Evolutionary conservation across 371 early-diverging fungal species (phyloP).

Genomic region (Mucor plumbeus): DNA sequence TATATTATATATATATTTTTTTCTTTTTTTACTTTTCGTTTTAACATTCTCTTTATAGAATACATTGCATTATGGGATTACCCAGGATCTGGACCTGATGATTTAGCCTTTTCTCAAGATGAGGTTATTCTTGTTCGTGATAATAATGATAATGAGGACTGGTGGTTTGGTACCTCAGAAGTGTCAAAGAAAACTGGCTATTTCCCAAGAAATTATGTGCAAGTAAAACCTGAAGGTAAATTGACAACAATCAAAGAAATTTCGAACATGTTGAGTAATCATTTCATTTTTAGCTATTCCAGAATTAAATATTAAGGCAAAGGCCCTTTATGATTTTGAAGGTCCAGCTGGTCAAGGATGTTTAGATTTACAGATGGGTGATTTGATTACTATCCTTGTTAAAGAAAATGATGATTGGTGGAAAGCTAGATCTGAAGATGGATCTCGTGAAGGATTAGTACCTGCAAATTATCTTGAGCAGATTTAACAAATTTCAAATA

Average conservation of each 20-base stretch:
- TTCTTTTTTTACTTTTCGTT: background rate
- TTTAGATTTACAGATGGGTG: slow-evolving; percentile 38
- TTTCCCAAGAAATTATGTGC: slow-evolving; percentile 45
- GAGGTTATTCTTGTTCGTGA: slow-evolving; percentile 44
- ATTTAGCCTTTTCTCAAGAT: slow-evolving; percentile 46
- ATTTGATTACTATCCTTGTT: slow-evolving; percentile 48
- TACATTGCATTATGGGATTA: slow-evolving; percentile 50
- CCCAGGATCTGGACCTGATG: slow-evolving; percentile 40
- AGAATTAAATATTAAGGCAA: slow-evolving; percentile 35
- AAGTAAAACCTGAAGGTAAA: slow-evolving; percentile 28
- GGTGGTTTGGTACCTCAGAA: slow-evolving; percentile 44
- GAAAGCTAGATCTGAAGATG: slow-evolving; percentile 65
- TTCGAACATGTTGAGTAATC: background rate
- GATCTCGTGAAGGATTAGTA: slow-evolving; percentile 68
- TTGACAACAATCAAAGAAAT: background rate
- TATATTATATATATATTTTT: background rate
- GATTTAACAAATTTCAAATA: background rate
- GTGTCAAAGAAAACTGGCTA: slow-evolving; percentile 33
- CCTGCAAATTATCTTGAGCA: slow-evolving; percentile 75
- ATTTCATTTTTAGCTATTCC: slow-evolving; percentile 5
- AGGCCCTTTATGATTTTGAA: slow-evolving; percentile 46
- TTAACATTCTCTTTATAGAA: slow-evolving; percentile 15
- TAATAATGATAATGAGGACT: slow-evolving; percentile 40
- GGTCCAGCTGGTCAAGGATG: slow-evolving; percentile 43
- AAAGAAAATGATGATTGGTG: slow-evolving; percentile 84